phyloP scores from a whole-genome alignment of 129 eudicot genomes.

The Tagetes erecta region DNA sequence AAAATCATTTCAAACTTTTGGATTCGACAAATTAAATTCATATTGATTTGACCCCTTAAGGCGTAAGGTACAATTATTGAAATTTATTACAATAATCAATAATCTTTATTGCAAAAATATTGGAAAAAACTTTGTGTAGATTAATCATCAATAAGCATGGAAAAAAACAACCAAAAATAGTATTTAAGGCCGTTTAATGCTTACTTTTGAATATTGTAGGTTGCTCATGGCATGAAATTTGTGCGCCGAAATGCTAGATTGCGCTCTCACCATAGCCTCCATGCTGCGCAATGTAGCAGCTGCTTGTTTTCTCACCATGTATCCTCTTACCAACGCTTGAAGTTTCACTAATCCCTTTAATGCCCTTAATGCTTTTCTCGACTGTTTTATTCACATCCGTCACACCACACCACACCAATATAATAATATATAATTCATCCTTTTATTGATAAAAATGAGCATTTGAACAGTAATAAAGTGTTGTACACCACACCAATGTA shows the following conservation, averaged over 20 bases:
- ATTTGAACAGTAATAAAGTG: too few species aligned
- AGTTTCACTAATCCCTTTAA: slow-evolving; percentile 85
- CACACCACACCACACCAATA: neutral
- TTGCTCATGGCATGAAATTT: slow-evolving; percentile 34
- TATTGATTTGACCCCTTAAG: slow-evolving; percentile 1
- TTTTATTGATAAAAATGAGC: too few species aligned
- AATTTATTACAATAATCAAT: neutral
- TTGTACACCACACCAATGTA: too few species aligned
- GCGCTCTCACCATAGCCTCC: slow-evolving; percentile 83
- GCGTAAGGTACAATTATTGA: slow-evolving; percentile 3
- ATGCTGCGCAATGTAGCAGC: slow-evolving; percentile 79
- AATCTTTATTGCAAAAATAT: neutral
- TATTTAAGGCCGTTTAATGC: neutral
- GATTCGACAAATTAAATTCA: neutral
- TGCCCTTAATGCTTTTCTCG: slow-evolving; percentile 83
- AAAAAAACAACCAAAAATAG: too few species aligned
- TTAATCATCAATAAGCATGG: too few species aligned
- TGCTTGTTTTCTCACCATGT: slow-evolving; percentile 77
- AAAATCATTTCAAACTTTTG: neutral
- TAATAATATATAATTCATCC: too few species aligned
- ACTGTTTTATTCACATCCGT: slow-evolving; percentile 40
- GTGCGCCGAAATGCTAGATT: slow-evolving; percentile 69
- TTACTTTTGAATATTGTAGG: slow-evolving; percentile 42
- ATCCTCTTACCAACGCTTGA: slow-evolving; percentile 85
- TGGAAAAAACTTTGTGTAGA: too few species aligned